Evolutionary conservation across 345 rosid genomes (phyloP).

Genomic region (Citrus unshiu): DNA sequence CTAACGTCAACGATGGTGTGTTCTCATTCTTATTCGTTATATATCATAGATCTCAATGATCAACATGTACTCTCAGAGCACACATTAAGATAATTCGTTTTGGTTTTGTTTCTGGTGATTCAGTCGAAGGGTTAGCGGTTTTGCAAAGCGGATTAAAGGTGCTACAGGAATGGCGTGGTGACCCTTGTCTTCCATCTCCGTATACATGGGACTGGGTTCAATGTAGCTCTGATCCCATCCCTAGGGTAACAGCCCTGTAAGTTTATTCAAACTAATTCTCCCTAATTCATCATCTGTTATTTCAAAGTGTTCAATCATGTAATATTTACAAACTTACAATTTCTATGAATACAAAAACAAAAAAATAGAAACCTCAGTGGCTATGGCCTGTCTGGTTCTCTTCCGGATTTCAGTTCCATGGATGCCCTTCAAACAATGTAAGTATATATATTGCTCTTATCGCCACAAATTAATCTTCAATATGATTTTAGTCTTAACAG

Average conservation of each 20-base stretch:
- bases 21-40: too few species aligned
- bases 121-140: conserved; percentile 28
- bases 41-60: too few species aligned
- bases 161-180: conserved; percentile 32
- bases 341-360: neutral
- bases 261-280: neutral
- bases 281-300: neutral
- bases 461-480: neutral
- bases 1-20: conserved; percentile 12
- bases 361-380: conserved; percentile 26
- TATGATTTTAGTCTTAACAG: neutral
- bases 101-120: neutral
- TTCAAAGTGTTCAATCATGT: neutral
- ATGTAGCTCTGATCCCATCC: conserved; percentile 21
- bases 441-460: neutral
- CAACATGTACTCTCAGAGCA: too few species aligned
- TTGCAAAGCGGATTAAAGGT: conserved; percentile 10
- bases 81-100: neutral
- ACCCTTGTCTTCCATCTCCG: conserved; percentile 44
- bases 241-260: conserved; percentile 42
- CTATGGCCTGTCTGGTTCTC: conserved; percentile 14
- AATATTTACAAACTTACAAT: neutral
- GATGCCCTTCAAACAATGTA: conserved; percentile 24
- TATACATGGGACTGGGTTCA: conserved; percentile 46
- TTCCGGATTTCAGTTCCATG: conserved; percentile 23